A percentile compares a stretch with the other conserved stretches of the same genome.
Evolutionary conservation across 176 grass and related monocot genomes (phyloP).

Genomic region (Carex myosuroides): DNA sequence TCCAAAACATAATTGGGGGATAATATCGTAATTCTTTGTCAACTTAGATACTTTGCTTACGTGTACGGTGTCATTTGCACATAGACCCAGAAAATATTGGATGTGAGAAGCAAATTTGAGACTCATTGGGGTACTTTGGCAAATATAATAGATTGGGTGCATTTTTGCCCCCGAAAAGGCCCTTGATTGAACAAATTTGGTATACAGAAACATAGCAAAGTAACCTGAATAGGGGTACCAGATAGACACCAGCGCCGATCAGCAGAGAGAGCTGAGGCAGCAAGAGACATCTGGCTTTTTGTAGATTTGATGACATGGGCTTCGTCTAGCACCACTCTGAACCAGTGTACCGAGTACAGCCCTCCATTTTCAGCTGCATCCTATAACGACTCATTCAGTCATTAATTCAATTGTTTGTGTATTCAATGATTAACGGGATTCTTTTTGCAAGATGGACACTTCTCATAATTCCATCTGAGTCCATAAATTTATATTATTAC

Average conservation of each 20-base stretch:
- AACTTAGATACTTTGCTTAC: background rate
- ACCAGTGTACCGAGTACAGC: slow-evolving; percentile 73
- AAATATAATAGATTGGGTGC: background rate
- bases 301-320: slow-evolving; percentile 87
- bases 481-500: background rate
- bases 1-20: background rate
- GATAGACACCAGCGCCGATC: slow-evolving; percentile 96
- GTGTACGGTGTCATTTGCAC: background rate
- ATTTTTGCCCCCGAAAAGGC: background rate
- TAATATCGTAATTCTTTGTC: background rate
- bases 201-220: background rate
- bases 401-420: background rate
- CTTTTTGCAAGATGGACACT: background rate
- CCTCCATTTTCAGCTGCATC: slow-evolving; percentile 55
- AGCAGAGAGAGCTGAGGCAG: slow-evolving; percentile 59
- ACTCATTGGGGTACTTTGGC: background rate
- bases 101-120: background rate
- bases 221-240: slow-evolving; percentile 96
- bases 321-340: slow-evolving; percentile 93
- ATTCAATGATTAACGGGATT: background rate
- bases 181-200: slow-evolving; percentile 1
- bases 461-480: background rate
- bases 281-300: slow-evolving; percentile 81
- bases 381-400: slow-evolving; percentile 28
- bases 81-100: background rate